Conservation (phyloP, 2,329 filamentous ascomycete species). For the Arthrinium phaeospermum region DNA sequence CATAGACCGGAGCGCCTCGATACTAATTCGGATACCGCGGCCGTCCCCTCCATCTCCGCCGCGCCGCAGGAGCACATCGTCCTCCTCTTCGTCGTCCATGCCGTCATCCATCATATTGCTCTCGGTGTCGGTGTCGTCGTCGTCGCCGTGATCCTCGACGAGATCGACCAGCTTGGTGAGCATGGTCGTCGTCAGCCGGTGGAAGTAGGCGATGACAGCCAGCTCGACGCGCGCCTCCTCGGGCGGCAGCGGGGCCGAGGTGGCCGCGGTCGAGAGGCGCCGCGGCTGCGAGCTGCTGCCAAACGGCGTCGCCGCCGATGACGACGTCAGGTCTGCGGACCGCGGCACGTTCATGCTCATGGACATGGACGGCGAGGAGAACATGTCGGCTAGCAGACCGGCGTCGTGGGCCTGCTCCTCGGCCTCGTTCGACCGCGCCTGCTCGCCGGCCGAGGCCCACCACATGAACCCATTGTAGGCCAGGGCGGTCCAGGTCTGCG, state of each 20-base stretch:
- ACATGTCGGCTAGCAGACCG: constrained; percentile 60
- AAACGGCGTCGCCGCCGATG: constrained; percentile 48
- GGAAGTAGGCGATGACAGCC: constrained; percentile 80
- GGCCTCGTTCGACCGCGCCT: constrained; percentile 64
- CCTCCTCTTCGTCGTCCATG: constrained; percentile 43
- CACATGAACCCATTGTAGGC: constrained; percentile 87
- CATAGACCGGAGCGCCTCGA: constrained; percentile 71
- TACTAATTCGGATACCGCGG: constrained; percentile 60
- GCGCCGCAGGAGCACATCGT: constrained; percentile 30
- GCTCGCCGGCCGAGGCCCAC: constrained; percentile 86
- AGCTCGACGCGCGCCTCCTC: constrained; percentile 65
- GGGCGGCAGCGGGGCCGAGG: constrained; percentile 28
- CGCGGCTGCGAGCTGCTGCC: constrained; percentile 50
- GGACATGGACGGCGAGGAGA: constrained; percentile 38
- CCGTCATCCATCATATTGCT: neutral
- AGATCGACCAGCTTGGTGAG: constrained; percentile 61
- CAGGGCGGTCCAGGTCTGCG: constrained; percentile 72
- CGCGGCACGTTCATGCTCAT: constrained; percentile 38
- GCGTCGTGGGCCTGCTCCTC: constrained; percentile 63
- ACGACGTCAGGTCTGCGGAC: constrained; percentile 38
- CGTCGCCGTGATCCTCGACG: constrained; percentile 33
- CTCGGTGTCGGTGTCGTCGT: constrained; percentile 3
- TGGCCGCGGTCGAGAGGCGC: constrained; percentile 33
- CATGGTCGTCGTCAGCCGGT: constrained; percentile 72
- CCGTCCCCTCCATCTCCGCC: constrained; percentile 43